Percentiles rank a stretch among this genome's conserved stretches.
phyloP scores from a whole-genome alignment of 805 yeast genomes.

The Saccharomycopsis capsularis region DNA sequence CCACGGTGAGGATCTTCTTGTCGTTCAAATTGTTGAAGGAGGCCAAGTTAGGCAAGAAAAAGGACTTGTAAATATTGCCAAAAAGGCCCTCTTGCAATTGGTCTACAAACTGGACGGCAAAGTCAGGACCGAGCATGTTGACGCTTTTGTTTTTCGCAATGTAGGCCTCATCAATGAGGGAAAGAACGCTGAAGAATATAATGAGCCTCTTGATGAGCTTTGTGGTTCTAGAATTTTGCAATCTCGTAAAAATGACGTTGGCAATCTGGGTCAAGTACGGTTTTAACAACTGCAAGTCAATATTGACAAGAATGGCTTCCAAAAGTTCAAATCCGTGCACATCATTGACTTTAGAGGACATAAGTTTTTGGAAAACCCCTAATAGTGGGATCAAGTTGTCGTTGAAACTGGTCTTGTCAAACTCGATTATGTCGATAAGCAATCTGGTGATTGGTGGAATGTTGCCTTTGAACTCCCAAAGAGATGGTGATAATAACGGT shows the following conservation, averaged over 20 bases:
- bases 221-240: constrained; percentile 66
- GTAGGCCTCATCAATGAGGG: constrained; percentile 30
- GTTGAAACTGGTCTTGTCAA: constrained; percentile 31
- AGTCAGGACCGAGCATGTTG: constrained; percentile 36
- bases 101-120: constrained; percentile 59
- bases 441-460: constrained; percentile 88
- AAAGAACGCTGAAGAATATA: constrained; percentile 49
- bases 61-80: constrained; percentile 41
- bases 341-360: constrained; percentile 80
- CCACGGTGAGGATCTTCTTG: constrained; percentile 47
- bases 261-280: constrained; percentile 67
- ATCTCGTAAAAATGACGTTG: constrained; percentile 65
- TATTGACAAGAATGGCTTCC: constrained; percentile 53
- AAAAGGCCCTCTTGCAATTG: constrained; percentile 60
- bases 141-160: constrained; percentile 27
- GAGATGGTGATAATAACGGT: constrained; percentile 81
- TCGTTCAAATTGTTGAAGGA: constrained; percentile 40
- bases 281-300: constrained; percentile 45
- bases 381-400: constrained; percentile 63
- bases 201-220: constrained; percentile 58
- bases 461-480: constrained; percentile 92
- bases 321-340: constrained; percentile 77
- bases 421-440: constrained; percentile 54
- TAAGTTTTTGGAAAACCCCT: constrained; percentile 93
- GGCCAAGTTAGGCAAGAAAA: constrained; percentile 44